Percentiles rank a stretch among this genome's conserved stretches.
phyloP scores from a whole-genome alignment of 2,329 filamentous ascomycete genomes.

The Podosphaera fusca region DNA sequence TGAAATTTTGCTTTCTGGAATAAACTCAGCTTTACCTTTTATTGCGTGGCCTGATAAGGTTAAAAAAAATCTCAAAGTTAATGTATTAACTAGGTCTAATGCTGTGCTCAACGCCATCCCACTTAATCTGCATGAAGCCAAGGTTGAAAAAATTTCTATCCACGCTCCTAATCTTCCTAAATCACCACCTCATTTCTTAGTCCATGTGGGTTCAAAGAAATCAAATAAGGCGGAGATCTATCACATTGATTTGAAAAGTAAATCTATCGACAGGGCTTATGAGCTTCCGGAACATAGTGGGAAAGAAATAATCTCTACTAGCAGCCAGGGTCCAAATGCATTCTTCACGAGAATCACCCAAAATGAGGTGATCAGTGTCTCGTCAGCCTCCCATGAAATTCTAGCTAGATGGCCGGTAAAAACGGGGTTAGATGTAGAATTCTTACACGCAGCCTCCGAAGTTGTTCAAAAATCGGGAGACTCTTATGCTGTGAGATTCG shows the following conservation, averaged over 20 bases:
- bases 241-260: conserved; percentile 52
- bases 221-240: conserved; percentile 71
- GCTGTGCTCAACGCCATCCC: conserved; percentile 27
- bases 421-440: conserved; percentile 20
- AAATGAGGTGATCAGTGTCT: conserved; percentile 49
- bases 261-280: conserved; percentile 53
- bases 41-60: conserved; percentile 50
- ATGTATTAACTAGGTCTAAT: conserved; percentile 38
- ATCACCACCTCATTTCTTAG: conserved; percentile 60
- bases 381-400: conserved; percentile 53
- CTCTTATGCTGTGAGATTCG: conserved; percentile 56
- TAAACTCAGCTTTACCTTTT: conserved; percentile 51
- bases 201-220: conserved; percentile 48
- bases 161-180: conserved; percentile 53
- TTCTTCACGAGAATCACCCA: conserved; percentile 71
- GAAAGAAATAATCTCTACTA: conserved; percentile 54
- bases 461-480: conserved; percentile 47
- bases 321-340: conserved; percentile 55
- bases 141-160: conserved; percentile 34
- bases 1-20: conserved; percentile 52
- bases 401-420: conserved; percentile 51
- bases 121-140: conserved; percentile 23
- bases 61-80: conserved; percentile 41
- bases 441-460: conserved; percentile 54
- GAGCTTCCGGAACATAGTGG: conserved; percentile 49